Base-by-base conservation (phyloP, 345 rosid species). In the Sisymbrium altissimum region DNA sequence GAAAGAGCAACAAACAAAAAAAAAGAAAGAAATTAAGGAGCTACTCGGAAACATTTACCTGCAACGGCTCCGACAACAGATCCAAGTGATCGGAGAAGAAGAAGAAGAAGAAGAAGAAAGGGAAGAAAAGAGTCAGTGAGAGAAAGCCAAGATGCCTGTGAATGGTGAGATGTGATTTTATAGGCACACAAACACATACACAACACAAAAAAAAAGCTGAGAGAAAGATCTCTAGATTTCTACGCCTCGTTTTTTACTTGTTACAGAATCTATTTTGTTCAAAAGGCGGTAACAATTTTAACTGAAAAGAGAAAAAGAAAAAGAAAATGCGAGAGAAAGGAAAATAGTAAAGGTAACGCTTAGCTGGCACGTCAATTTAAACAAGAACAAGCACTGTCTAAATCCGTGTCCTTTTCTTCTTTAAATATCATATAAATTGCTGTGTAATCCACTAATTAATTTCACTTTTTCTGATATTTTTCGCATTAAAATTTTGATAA, bases 91-190 rank as follows among this genome's bases (percentile, higher is more conserved):
- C 30, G 11, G 76, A 62, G 56, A 57, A 44, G 65, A 64, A 27
- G 40, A 59, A 7, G 38, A 60, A 15, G 48, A n/a, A 7, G 4
- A 61, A 5, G 5, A 25, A 23, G 25, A 73, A n/a, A n/a, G n/a
- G n/a, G n/a, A n/a, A n/a, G n/a, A n/a, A n/a, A n/a, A 17, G 49
- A 33, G 58, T 13, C 14, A 17, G 33, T 56, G 67, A 66, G 66
- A 35, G 66, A 46, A 36, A 66, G 43, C 59, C 59, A 27, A 66
- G 60, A 57, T 15, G 61, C 60, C 3, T 57, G 44, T 74, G 78
- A 73, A 27, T 1, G 44, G 12, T 23, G 43, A 66, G 58, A 2
- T 23, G 33, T 23, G 25, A 17, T n/a, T n/a, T n/a, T n/a, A n/a
- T n/a, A n/a, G n/a, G n/a, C n/a, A n/a, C n/a, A n/a, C n/a, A n/a